phyloP scores from a whole-genome alignment of 345 rosid species.

The Microcos paniculata region DNA sequence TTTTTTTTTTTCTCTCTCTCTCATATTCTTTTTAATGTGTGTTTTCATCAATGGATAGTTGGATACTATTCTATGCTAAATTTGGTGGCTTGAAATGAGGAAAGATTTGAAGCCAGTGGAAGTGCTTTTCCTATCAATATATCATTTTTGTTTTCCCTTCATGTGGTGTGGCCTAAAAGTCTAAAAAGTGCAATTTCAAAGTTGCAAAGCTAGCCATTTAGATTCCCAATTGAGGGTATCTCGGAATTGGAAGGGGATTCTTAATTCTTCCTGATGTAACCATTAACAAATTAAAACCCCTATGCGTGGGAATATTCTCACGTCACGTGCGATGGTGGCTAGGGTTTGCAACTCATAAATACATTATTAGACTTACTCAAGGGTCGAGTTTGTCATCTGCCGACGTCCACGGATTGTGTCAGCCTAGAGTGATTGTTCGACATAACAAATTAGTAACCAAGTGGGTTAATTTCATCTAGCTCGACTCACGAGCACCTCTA shows the following conservation, averaged over 20 bases:
- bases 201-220: neutral
- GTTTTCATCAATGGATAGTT: neutral
- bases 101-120: conserved; percentile 7
- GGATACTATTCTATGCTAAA: conserved; percentile 1
- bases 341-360: neutral
- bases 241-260: neutral
- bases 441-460: too few relatives aligned
- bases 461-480: too few relatives aligned
- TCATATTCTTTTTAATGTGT: neutral
- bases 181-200: neutral
- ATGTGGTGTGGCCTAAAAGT: conserved; percentile 6
- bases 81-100: conserved; percentile 15
- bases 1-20: neutral
- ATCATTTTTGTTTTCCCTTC: neutral
- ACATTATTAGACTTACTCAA: too few relatives aligned
- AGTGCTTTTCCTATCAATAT: neutral
- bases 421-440: too few relatives aligned
- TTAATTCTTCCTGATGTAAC: conserved; percentile 3
- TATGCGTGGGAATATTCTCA: neutral
- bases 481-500: too few relatives aligned
- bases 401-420: too few relatives aligned
- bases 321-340: neutral
- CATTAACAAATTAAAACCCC: neutral
- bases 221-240: neutral
- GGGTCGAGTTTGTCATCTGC: too few relatives aligned